Base-by-base conservation (phyloP, 2,329 filamentous ascomycete species). In the Neobulgaria alba region DNA sequence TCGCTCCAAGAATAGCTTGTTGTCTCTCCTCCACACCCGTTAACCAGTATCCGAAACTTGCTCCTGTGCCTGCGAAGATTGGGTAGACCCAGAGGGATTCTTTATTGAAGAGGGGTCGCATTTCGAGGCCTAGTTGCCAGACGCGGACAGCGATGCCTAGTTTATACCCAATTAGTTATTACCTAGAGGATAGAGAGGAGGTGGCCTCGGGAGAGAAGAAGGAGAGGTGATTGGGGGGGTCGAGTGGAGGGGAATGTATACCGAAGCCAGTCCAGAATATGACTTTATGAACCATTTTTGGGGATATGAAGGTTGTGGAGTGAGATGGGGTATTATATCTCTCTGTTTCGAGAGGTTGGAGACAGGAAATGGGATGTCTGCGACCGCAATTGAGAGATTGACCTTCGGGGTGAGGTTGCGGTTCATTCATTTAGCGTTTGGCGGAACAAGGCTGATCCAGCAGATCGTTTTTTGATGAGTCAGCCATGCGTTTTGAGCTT, bases 91-190 rank as follows among this genome's bases (percentile, higher is more conserved):
- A 93, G 58, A 95, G 77, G 41, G 83, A 84, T 61, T 82, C 73
- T 59, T 74, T 78, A 67, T 83, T 81, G 75, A 96, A 86, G 65
- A 95, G 82, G 38, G 90, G 92, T 49, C 89, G 87, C 88, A 94
- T 95, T 71, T 98, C 88, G 63, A 98, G 92, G 60, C 90, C 92
- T 63, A 98, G 82, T 67, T 96, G 92, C 86, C 89, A 95, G 66
- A 92, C 77, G 57, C 90, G 85, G 61, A 89, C 83, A 61, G 85
- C 88, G 58, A 95, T 68, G 72, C 92, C 92, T 98, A 56, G n/a
- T n/a, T n/a, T n/a, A n/a, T n/a, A n/a, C n/a, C n/a, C n/a, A n/a
- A n/a, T n/a, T n/a, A n/a, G n/a, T n/a, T n/a, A n/a, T n/a, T n/a
- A n/a, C n/a, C n/a, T 30, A 18, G 21, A 29, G 37, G 33, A n/a